Conservation (phyloP, 225 moss, liverwort and hornwort genomes). For the Lunularia cruciata region DNA sequence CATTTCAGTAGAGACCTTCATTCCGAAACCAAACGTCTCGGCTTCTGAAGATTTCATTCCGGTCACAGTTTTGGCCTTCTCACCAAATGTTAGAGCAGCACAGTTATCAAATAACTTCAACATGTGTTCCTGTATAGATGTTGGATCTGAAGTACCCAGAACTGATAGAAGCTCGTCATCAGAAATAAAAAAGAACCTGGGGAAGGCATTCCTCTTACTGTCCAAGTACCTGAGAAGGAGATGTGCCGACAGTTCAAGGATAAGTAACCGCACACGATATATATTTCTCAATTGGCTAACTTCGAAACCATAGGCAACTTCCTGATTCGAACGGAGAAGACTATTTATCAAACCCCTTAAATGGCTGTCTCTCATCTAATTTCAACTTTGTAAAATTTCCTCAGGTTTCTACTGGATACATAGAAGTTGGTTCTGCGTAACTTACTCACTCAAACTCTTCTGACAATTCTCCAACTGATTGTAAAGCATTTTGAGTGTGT, state of each 20-base stretch:
- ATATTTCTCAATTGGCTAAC: too few relatives aligned
- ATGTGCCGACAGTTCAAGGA: not conserved
- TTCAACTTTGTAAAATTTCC: too few relatives aligned
- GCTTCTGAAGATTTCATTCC: conserved; percentile 70
- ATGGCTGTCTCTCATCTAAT: too few relatives aligned
- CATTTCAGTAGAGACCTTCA: conserved; percentile 59
- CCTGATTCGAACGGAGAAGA: too few relatives aligned
- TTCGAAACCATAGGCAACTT: too few relatives aligned
- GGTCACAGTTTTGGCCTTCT: conserved; percentile 60
- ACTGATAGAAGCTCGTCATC: conserved; percentile 85
- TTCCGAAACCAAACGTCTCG: conserved; percentile 52
- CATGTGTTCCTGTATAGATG: conserved; percentile 88
- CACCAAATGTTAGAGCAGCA: conserved; percentile 64
- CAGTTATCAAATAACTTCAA: conserved; percentile 86
- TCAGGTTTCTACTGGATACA: not conserved
- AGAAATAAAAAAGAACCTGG: conserved; percentile 83
- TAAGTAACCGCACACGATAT: too few relatives aligned
- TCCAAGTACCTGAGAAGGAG: conserved; percentile 64
- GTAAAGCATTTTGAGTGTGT: conserved; percentile 64
- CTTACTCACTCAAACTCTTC: conserved; percentile 80
- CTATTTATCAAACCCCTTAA: too few relatives aligned
- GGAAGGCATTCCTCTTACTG: conserved; percentile 77
- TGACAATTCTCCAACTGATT: conserved; percentile 87
- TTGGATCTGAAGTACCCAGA: conserved; percentile 73
- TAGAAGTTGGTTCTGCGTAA: not conserved